These are phyloP conservation scores for Paraurostyla sp. DNA, from an alignment of 73 alveolate genomes.

Conservation along the genomic window DNA sequence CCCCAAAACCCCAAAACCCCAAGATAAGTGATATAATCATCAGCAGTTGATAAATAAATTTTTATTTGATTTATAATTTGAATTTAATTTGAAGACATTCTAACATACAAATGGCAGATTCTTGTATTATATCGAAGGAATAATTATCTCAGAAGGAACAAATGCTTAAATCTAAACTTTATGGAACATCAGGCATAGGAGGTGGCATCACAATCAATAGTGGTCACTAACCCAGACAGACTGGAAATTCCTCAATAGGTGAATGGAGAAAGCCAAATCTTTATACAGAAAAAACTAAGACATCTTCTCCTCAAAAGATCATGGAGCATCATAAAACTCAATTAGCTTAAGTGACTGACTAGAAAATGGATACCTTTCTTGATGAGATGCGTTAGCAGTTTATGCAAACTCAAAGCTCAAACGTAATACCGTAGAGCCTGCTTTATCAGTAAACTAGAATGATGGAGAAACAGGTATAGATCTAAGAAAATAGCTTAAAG, in stretches of 20 bases:
- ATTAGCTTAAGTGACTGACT: conserved; percentile 32
- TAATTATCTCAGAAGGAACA: conserved; percentile 33
- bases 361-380: conserved; percentile 57
- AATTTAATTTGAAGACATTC: not conserved
- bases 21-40: no score
- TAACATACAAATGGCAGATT: conserved; percentile 29
- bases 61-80: conserved; percentile 2
- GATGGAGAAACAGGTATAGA: conserved; percentile 63
- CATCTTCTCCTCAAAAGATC: not conserved
- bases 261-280: not conserved
- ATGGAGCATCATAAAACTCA: conserved; percentile 18
- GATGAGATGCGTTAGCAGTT: conserved; percentile 79
- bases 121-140: conserved; percentile 56
- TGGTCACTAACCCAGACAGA: not conserved
- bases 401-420: conserved; percentile 5
- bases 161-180: not conserved
- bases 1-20: no score
- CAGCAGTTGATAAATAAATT: not conserved
- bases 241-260: not conserved
- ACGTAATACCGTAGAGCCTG: conserved; percentile 60
- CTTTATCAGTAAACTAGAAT: conserved; percentile 64
- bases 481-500: conserved; percentile 56
- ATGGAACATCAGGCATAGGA: no score
- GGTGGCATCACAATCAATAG: not conserved
- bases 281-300: not conserved